phyloP scores from a whole-genome alignment of 1,284 basidiomycete genomes.

The Sporisorium sorghi region DNA sequence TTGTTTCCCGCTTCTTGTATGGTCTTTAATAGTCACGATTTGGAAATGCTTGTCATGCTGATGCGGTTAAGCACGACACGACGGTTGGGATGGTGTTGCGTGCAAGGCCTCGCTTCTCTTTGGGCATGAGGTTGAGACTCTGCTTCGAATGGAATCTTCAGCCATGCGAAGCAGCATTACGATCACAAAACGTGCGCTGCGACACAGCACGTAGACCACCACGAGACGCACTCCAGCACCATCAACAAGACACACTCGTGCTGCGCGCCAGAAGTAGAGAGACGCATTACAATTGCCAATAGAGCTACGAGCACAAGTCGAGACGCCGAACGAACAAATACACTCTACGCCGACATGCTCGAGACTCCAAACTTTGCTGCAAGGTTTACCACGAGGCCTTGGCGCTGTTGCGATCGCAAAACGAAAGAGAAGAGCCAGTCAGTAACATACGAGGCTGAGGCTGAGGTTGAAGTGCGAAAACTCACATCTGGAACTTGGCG shows the following conservation, averaged over 20 bases:
- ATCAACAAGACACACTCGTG: too few species aligned
- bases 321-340: not conserved
- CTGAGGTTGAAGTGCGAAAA: not conserved
- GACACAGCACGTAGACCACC: too few species aligned
- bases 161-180: too few species aligned
- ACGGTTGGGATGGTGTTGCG: too few species aligned
- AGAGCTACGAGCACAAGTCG: not conserved
- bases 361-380: not conserved
- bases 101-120: too few species aligned
- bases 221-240: too few species aligned
- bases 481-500: conserved; percentile 60
- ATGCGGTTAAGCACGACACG: not conserved
- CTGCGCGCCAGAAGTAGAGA: not conserved
- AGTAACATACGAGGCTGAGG: not conserved
- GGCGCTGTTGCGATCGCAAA: conserved; percentile 23
- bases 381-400: conserved; percentile 48
- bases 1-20: not conserved
- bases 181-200: too few species aligned
- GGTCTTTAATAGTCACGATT: not conserved
- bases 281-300: not conserved
- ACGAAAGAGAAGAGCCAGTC: not conserved
- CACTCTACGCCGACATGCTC: not conserved
- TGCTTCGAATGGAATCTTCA: too few species aligned
- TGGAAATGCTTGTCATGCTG: not conserved
- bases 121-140: too few species aligned